A percentile compares a stretch with the other conserved stretches of the same genome.
Conservation (phyloP, 1,284 basidiomycete species). For the Irpex lacteus region DNA sequence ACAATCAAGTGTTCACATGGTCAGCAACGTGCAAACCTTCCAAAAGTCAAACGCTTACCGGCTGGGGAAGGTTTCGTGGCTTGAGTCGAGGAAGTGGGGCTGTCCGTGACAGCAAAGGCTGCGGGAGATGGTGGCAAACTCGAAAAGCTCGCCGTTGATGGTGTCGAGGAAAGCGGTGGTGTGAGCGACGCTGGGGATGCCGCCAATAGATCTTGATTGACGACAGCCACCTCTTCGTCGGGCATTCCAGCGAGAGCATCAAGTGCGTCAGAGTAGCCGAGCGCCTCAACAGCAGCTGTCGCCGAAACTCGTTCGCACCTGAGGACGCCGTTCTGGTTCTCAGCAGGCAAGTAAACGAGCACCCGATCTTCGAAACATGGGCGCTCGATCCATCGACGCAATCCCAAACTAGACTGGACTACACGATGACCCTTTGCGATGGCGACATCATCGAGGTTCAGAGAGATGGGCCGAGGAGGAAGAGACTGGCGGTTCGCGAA, state of each 20-base stretch:
- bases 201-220: conserved; percentile 12
- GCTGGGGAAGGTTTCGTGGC: conserved; percentile 8
- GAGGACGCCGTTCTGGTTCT: conserved; percentile 10
- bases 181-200: conserved; percentile 18
- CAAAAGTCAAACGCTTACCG: conserved; percentile 6
- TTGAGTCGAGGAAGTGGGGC: conserved; percentile 3
- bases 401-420: conserved; percentile 47
- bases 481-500: conserved; percentile 4
- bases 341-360: conserved; percentile 44
- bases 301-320: conserved; percentile 32
- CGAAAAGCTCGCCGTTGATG: conserved; percentile 10
- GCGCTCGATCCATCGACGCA: conserved; percentile 64
- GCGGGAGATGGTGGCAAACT: conserved; percentile 12
- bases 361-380: conserved; percentile 75
- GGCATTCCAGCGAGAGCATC: conserved; percentile 53
- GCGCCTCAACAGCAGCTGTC: conserved; percentile 61
- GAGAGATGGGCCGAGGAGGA: conserved; percentile 18
- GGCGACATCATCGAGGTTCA: conserved; percentile 44
- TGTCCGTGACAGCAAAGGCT: conserved; percentile 1
- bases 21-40: conserved; percentile 10
- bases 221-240: conserved; percentile 13
- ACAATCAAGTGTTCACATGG: conserved; percentile 7
- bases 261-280: conserved; percentile 66
- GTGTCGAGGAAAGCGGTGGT: conserved; percentile 6
- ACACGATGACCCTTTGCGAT: conserved; percentile 41